phyloP scores from a whole-genome alignment of 306 rosid species.

The Mimosa bimucronata region DNA sequence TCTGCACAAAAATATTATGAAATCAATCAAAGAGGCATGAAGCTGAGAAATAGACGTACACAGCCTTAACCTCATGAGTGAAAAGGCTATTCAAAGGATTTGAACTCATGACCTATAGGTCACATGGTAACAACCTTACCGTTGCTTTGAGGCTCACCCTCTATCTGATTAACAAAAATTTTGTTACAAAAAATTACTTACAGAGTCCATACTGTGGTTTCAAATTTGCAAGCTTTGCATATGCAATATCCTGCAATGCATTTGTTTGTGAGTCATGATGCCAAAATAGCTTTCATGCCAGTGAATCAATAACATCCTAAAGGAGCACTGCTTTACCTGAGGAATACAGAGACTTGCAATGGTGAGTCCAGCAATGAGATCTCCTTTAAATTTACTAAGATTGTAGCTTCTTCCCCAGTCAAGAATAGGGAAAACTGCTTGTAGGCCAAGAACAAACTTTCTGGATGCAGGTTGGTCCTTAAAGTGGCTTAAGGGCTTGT shows the following conservation, averaged over 20 bases:
- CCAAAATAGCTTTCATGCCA: not conserved
- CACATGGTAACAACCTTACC: too few relatives aligned
- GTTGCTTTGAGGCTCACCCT: too few relatives aligned
- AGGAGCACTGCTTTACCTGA: conserved; percentile 47
- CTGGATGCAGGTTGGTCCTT: conserved; percentile 41
- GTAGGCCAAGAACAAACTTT: conserved; percentile 44
- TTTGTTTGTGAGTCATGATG: conserved; percentile 7
- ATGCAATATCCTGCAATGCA: conserved; percentile 42
- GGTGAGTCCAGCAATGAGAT: conserved; percentile 62
- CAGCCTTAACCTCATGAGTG: too few relatives aligned
- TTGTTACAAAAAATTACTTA: conserved; percentile 35
- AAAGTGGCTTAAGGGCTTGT: conserved; percentile 57
- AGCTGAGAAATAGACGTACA: not conserved
- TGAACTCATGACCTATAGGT: too few relatives aligned
- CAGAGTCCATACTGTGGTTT: conserved; percentile 47
- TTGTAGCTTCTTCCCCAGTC: conserved; percentile 59
- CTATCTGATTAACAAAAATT: not conserved
- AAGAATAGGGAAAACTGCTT: conserved; percentile 65
- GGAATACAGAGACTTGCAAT: conserved; percentile 88
- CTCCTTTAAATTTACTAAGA: conserved; percentile 56
- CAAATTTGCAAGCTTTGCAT: conserved; percentile 58
- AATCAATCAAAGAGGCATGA: not conserved
- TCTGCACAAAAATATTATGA: conserved; percentile 44
- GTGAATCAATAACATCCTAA: not conserved
- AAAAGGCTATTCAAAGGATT: too few relatives aligned